Evolutionary conservation across 345 rosid species (phyloP).

Genomic region (Kandelia obovata): DNA sequence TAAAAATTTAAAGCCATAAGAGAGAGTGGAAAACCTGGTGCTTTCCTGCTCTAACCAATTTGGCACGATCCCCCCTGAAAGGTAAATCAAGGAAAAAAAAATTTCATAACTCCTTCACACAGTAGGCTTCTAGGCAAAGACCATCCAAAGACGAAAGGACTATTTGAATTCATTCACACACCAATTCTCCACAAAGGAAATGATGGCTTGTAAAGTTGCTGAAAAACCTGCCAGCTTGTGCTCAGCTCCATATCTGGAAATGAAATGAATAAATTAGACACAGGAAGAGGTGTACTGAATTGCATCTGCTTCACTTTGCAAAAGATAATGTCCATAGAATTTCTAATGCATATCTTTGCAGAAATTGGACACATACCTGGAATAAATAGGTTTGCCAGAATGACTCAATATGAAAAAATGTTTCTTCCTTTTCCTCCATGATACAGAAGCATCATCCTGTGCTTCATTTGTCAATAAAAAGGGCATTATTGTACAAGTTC

Average conservation of each 20-base stretch:
- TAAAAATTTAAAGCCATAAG: not conserved
- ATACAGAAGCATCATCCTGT: conserved; percentile 95
- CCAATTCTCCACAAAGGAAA: conserved; percentile 97
- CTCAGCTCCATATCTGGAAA: conserved; percentile 88
- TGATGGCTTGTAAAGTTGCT: conserved; percentile 97
- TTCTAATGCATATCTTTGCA: not conserved
- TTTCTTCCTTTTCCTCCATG: conserved; percentile 99
- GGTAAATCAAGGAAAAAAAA: conserved; percentile 24
- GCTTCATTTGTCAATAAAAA: conserved; percentile 42
- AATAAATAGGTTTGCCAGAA: conserved; percentile 98
- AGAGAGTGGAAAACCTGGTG: conserved; percentile 63
- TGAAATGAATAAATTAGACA: not conserved
- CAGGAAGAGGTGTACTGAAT: not conserved
- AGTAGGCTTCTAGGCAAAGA: not conserved
- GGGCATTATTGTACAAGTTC: conserved; percentile 7
- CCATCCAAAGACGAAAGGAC: conserved; percentile 3
- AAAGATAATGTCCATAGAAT: not conserved
- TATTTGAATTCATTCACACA: conserved; percentile 26
- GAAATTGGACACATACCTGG: conserved; percentile 52
- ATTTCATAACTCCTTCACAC: not conserved
- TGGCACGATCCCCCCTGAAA: conserved; percentile 75
- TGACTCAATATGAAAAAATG: conserved; percentile 94
- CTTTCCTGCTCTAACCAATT: conserved; percentile 80
- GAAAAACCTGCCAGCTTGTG: conserved; percentile 99
- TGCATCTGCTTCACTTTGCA: not conserved